A percentile compares a stretch with the other conserved stretches of the same genome.
These are phyloP conservation scores for Adansonia digitata DNA, from an alignment of 345 rosid species.

Conservation along the genomic window DNA sequence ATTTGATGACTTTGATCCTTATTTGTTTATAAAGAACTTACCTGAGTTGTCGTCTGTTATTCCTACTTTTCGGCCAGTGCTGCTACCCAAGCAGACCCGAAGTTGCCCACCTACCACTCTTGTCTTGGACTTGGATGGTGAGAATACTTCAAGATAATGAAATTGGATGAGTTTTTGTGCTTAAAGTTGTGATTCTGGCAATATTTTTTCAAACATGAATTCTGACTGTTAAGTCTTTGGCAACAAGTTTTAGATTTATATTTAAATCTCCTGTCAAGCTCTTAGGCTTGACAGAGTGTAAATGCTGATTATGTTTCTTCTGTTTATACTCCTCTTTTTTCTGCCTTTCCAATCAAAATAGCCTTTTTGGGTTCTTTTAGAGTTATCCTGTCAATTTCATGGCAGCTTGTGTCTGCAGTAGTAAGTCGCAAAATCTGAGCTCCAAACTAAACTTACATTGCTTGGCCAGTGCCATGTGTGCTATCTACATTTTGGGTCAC, in stretches of 20 bases:
- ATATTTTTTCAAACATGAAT: neutral
- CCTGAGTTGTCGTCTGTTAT: constrained; percentile 83
- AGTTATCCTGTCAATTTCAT: neutral
- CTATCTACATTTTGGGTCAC: no score
- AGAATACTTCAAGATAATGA: constrained; percentile 16
- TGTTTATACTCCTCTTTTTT: neutral
- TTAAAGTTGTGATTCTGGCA: neutral
- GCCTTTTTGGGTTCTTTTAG: neutral
- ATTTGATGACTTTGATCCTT: constrained; percentile 90
- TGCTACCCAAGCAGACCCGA: constrained; percentile 92
- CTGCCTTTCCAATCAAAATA: neutral
- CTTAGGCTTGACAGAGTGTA: neutral
- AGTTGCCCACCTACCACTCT: constrained; percentile 94
- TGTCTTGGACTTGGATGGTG: constrained; percentile 96
- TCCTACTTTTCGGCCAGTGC: constrained; percentile 75
- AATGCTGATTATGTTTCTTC: neutral
- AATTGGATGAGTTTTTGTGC: neutral
- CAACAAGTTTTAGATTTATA: neutral
- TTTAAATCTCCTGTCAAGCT: neutral
- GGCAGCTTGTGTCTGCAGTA: neutral
- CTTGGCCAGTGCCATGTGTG: no score
- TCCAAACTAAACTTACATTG: neutral
- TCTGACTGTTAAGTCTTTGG: neutral
- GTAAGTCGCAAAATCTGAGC: neutral
- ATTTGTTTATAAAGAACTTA: constrained; percentile 83